Conservation (phyloP, 345 rosid genomes). For the Euphorbia peplus region DNA sequence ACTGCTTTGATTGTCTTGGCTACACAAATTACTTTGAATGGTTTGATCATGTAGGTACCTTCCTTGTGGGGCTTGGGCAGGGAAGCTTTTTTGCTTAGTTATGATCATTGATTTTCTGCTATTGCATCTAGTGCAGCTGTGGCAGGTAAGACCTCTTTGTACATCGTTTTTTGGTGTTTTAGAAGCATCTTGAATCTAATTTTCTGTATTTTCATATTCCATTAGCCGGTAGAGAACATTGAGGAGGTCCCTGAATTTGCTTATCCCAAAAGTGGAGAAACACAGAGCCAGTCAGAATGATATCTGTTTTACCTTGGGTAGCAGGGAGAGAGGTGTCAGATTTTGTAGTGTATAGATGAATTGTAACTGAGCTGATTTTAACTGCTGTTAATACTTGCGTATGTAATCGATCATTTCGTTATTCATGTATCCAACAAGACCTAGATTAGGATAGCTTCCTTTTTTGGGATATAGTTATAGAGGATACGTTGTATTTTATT, state of each 20-base stretch:
- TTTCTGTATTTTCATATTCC: slow-evolving; percentile 5
- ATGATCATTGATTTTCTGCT: slow-evolving; percentile 81
- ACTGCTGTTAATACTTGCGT: too few species aligned
- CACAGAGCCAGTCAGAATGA: slow-evolving; percentile 14
- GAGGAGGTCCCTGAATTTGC: slow-evolving; percentile 66
- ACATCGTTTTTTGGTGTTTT: neutral
- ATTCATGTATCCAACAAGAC: too few species aligned
- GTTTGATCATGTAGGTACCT: slow-evolving; percentile 51
- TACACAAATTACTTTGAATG: too few species aligned
- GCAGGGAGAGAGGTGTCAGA: too few species aligned
- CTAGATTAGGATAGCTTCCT: too few species aligned
- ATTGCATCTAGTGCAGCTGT: slow-evolving; percentile 57
- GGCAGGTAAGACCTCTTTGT: slow-evolving; percentile 45
- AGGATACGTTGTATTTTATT: too few species aligned
- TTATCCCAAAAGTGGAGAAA: slow-evolving; percentile 22
- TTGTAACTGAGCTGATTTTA: too few species aligned
- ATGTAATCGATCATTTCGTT: too few species aligned
- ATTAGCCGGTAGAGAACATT: slow-evolving; percentile 68
- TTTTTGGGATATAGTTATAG: too few species aligned
- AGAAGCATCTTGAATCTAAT: neutral
- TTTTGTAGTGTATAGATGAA: too few species aligned
- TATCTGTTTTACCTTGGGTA: neutral
- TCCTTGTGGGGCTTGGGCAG: slow-evolving; percentile 92
- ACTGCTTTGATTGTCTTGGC: too few species aligned
- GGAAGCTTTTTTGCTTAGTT: slow-evolving; percentile 87